A percentile compares a stretch with the other conserved stretches of the same genome.
Conservation (phyloP, 2,329 filamentous ascomycete species). For the Colletotrichum plurivorum region DNA sequence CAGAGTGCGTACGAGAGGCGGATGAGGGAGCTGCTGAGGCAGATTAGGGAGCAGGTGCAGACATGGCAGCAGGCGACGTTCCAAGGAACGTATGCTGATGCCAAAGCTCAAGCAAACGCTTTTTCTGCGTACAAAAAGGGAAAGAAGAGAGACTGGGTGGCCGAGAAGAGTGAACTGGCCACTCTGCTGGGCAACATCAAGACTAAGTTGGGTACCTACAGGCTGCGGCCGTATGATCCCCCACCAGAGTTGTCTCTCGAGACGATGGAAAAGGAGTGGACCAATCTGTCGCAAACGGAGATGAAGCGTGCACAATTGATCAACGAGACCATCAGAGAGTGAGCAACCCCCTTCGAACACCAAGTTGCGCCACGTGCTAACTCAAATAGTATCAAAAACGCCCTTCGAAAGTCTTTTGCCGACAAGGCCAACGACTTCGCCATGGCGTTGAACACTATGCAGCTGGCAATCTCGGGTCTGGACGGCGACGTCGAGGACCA, state of each 20-base stretch:
- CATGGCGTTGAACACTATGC: slow-evolving; percentile 93
- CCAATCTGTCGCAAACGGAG: slow-evolving; percentile 83
- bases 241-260: slow-evolving; percentile 87
- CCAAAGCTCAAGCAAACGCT: slow-evolving; percentile 85
- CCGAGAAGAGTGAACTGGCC: slow-evolving; percentile 95
- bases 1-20: slow-evolving; percentile 94
- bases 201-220: slow-evolving; percentile 96
- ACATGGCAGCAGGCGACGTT: slow-evolving; percentile 86
- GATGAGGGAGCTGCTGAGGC: slow-evolving; percentile 85
- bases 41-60: slow-evolving; percentile 80
- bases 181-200: slow-evolving; percentile 98
- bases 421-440: slow-evolving; percentile 99
- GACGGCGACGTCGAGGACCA: slow-evolving; percentile 98
- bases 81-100: slow-evolving; percentile 92
- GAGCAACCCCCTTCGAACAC: slow-evolving; percentile 51
- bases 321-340: slow-evolving; percentile 98
- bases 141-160: slow-evolving; percentile 95
- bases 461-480: slow-evolving; percentile 94
- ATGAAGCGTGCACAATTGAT: slow-evolving; percentile 92
- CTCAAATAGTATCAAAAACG: slow-evolving; percentile 86
- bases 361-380: slow-evolving; percentile 45
- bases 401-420: slow-evolving; percentile 90
- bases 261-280: slow-evolving; percentile 87
- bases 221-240: slow-evolving; percentile 90
- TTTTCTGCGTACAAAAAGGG: slow-evolving; percentile 93